phyloP scores from a whole-genome alignment of 2,329 filamentous ascomycete species.

The Juglanconis juglandina region DNA sequence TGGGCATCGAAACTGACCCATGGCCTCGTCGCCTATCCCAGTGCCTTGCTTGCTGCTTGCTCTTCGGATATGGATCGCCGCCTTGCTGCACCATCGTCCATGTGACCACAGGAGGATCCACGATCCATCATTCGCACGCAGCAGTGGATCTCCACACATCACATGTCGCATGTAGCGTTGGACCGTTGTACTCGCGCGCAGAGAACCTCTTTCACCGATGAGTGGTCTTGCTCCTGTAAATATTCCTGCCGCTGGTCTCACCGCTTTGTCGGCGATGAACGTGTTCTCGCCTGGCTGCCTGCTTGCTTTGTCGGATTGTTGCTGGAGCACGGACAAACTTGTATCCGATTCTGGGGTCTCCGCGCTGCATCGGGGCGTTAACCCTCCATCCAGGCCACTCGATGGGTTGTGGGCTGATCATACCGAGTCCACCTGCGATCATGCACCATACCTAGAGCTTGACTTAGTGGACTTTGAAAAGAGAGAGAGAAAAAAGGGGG shows the following conservation, averaged over 20 bases:
- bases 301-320: neutral
- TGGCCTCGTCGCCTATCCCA: neutral
- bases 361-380: too few relatives aligned
- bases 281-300: neutral
- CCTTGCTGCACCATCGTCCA: too few relatives aligned
- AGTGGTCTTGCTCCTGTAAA: neutral
- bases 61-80: too few relatives aligned
- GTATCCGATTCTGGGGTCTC: neutral
- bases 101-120: neutral
- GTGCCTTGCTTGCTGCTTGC: neutral
- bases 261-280: neutral
- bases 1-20: neutral
- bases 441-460: too few relatives aligned
- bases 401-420: too few relatives aligned
- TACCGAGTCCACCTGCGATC: too few relatives aligned
- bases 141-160: neutral
- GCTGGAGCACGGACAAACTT: neutral
- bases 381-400: too few relatives aligned
- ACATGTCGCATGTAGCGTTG: neutral
- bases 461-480: too few relatives aligned
- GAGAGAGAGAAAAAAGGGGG: too few relatives aligned
- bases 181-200: neutral
- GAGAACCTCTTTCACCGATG: neutral
- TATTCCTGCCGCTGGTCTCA: neutral
- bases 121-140: neutral